Evolutionary conservation across 192 early-diverging fungal species (phyloP), one percentile per base, ranked within the genome.

Genomic region (Ambispora gerdemannii): DNA sequence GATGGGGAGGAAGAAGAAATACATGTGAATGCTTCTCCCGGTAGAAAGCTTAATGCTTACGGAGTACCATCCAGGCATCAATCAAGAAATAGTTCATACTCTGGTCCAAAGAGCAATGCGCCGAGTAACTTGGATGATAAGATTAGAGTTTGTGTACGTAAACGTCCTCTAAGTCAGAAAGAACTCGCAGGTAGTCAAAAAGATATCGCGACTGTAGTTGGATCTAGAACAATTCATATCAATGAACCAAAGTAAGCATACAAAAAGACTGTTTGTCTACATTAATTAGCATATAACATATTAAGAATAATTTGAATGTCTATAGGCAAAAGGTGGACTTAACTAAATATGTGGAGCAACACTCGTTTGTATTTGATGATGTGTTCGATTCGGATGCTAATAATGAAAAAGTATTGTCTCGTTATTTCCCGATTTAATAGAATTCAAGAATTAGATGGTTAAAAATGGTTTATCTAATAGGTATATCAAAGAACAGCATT

Each of bases 71-170:
- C 76, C 51, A 67, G 64, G 55, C 65, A 58, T 10, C 24, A 63
- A 50, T 66, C 72, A 38, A 35, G 58, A 30, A 56, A 78, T 62
- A 60, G 70, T 56, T 60, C 76, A 63, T 38, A 69, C 74, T 33
- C 43, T 71, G 0, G 61, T 65, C 35, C 76, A 67, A 50, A 79
- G 52, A 34, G 52, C 55, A 34, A 58, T 27, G 68, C 72, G 20
- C 67, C 55, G 3, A 73, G 81, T 34, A 87, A 89, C 64, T 79
- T 93, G 38, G 82, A 81, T 30, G 93, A 96, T 70, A 87, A 92
- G 58, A 99, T 99, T 72, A 89, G 95, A 63, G 97, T 99, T 32
- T 97, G 95, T 70, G 95, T 99, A 22, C 84, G 97, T 49, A 99
- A 99, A 76, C 80, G 97, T 24, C 97, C 97, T 13, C 80, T 99